Evolutionary conservation across 768 basidiomycete genomes (phyloP), one percentile per base, ranked within the genome.

Genomic region (Termitomyces sp.): DNA sequence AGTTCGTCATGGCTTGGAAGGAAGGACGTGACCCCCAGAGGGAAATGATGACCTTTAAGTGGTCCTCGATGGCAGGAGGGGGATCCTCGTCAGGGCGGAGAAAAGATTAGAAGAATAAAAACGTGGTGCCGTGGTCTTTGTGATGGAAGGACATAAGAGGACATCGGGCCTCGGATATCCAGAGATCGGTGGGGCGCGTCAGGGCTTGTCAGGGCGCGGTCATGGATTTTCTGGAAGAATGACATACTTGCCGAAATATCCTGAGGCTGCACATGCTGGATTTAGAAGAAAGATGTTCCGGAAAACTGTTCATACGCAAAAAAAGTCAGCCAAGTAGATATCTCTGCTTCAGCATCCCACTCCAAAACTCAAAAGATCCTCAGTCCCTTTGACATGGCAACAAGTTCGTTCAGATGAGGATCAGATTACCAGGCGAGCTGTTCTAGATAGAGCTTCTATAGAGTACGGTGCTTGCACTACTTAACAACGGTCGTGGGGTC

Each of bases 1-100:
- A 72, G 43, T 55, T 51, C 42, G 56, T 52, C 55, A 56, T 56
- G 55, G 40, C 42, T 33, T 15, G 17, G 19, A 33, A 44, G 23
- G 44, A 31, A 51, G 47, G 28, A 46, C 15, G 30, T 23, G 14
- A 17, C 8, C 49, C 26, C 30, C 55, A 17, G 48, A 19, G 21
- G 26, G 45, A 45, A 30, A 9, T 44, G 26, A 42, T 28, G n/a
- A 50, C 42, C 43, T 51, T 45, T 12, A 50, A 50, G 23, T 33
- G 31, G n/a, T 50, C 50, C 48, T 21, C 28, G 21, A 37, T 19
- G 23, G 12, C 19, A 23, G 17, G 7, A 31, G 17, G 31, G 45
- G 30, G 17, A 37, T 37, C 35, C 35, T 37, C 7, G 50, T 50
- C 50, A 40, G 23, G 37, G 47, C 2, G 17, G 28, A 30, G 28